Evolutionary conservation across 177 flowering plant genomes (phyloP).

Genomic region (Vitis hybrid): DNA sequence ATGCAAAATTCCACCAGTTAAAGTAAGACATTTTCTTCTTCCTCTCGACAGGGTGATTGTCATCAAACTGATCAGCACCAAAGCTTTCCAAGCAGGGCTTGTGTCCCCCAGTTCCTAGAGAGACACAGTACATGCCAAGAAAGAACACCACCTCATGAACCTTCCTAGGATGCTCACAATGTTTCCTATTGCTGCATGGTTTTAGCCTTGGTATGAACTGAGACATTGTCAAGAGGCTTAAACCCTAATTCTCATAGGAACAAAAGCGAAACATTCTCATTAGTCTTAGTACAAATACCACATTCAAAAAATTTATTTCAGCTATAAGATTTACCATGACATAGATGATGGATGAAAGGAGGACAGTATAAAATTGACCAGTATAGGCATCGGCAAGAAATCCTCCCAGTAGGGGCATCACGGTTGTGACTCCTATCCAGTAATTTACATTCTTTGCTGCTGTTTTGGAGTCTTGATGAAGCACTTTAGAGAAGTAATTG

Average conservation of each 20-base stretch:
- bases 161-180: slow-evolving; percentile 13
- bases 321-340: slow-evolving; percentile 16
- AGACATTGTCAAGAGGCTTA: slow-evolving; percentile 27
- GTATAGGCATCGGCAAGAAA: slow-evolving; percentile 55
- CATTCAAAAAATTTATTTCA: too few species aligned
- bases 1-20: slow-evolving; percentile 55
- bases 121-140: slow-evolving; percentile 34
- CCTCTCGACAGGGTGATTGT: slow-evolving; percentile 33
- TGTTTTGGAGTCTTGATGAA: slow-evolving; percentile 45
- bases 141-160: slow-evolving; percentile 30
- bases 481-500: slow-evolving; percentile 38
- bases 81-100: slow-evolving; percentile 54
- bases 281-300: neutral
- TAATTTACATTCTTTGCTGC: slow-evolving; percentile 50
- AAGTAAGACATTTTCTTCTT: slow-evolving; percentile 50
- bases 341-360: slow-evolving; percentile 33
- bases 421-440: slow-evolving; percentile 52
- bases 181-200: slow-evolving; percentile 12
- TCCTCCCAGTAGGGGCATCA: slow-evolving; percentile 49
- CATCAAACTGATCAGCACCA: slow-evolving; percentile 59
- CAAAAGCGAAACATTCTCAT: neutral
- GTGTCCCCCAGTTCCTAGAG: slow-evolving; percentile 43
- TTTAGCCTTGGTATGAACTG: slow-evolving; percentile 20
- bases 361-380: slow-evolving; percentile 36
- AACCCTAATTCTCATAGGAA: slow-evolving; percentile 4